Evolutionary conservation across 257 asterid genomes (phyloP).

Genomic region (Echites panduratus): DNA sequence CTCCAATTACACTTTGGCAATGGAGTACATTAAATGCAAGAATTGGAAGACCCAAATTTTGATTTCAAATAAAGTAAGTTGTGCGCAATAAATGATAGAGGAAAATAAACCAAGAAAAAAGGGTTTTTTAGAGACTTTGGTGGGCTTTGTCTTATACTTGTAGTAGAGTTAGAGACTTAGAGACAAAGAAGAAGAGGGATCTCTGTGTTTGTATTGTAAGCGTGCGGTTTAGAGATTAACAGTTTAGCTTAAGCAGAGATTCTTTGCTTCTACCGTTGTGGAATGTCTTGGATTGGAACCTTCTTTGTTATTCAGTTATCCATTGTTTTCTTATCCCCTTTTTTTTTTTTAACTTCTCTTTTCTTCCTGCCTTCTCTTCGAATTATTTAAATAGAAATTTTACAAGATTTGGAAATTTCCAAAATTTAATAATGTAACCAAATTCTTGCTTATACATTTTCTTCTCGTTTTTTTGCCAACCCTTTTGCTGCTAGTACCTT

Average conservation of each 20-base stretch:
- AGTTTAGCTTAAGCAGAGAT: slow-evolving; percentile 11
- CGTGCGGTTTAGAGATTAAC: slow-evolving; percentile 17
- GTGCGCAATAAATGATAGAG: slow-evolving; percentile 2
- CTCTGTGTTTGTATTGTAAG: slow-evolving; percentile 3
- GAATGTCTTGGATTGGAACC: slow-evolving; percentile 6
- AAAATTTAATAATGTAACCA: background rate
- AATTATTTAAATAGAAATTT: background rate
- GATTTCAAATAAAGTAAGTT: background rate
- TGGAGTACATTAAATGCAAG: slow-evolving; percentile 4
- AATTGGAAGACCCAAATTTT: background rate
- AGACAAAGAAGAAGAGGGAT: slow-evolving; percentile 7
- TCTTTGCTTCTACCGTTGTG: slow-evolving; percentile 20
- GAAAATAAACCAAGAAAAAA: slow-evolving; percentile 1
- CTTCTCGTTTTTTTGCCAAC: background rate
- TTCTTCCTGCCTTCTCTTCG: too few relatives aligned
- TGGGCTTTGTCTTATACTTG: background rate
- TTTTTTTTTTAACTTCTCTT: background rate
- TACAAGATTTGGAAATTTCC: background rate
- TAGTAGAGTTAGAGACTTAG: background rate
- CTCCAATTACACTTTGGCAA: slow-evolving; percentile 19
- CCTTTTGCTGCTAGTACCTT: background rate
- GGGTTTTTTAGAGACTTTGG: slow-evolving; percentile 12
- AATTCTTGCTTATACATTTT: too few relatives aligned
- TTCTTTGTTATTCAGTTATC: background rate
- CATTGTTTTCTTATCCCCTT: background rate